These are phyloP conservation scores for Zasmidium angulare DNA, from an alignment of 2,329 filamentous ascomycete species.

Conservation along the genomic window DNA sequence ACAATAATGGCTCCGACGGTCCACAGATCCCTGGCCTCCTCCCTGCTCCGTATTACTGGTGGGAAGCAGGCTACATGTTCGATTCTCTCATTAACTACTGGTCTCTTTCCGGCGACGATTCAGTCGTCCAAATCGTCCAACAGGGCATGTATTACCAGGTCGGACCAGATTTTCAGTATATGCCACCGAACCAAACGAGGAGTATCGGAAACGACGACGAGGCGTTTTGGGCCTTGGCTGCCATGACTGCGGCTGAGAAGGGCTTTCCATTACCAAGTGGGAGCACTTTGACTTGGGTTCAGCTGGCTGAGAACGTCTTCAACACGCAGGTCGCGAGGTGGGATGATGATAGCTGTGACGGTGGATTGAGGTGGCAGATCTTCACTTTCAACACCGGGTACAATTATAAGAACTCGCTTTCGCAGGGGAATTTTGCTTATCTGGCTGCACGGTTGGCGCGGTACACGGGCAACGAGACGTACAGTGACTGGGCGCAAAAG, in stretches of 20 bases:
- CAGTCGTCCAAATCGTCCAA: slow-evolving; percentile 60
- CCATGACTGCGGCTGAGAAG: slow-evolving; percentile 75
- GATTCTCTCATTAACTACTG: slow-evolving; percentile 70
- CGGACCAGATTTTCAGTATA: slow-evolving; percentile 61
- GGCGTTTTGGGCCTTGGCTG: slow-evolving; percentile 78
- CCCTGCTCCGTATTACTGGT: slow-evolving; percentile 51
- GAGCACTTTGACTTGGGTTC: slow-evolving; percentile 57
- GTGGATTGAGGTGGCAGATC: slow-evolving; percentile 84
- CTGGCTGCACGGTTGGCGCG: slow-evolving; percentile 58
- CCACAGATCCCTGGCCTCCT: slow-evolving; percentile 26
- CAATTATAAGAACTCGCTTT: slow-evolving; percentile 79
- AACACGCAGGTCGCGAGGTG: slow-evolving; percentile 72
- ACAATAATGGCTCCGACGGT: slow-evolving; percentile 12
- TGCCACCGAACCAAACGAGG: slow-evolving; percentile 48
- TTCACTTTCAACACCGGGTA: slow-evolving; percentile 74
- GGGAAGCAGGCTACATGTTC: slow-evolving; percentile 65
- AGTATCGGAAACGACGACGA: slow-evolving; percentile 54
- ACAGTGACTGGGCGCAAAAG: slow-evolving; percentile 65
- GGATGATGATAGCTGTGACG: slow-evolving; percentile 65
- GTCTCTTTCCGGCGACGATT: slow-evolving; percentile 62
- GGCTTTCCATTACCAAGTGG: slow-evolving; percentile 58
- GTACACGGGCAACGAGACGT: slow-evolving; percentile 50
- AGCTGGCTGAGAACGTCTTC: slow-evolving; percentile 70
- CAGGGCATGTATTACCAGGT: slow-evolving; percentile 61
- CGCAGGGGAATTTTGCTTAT: slow-evolving; percentile 81